Conservation (phyloP, 768 basidiomycete species). For the Psilocybe sp. region DNA sequence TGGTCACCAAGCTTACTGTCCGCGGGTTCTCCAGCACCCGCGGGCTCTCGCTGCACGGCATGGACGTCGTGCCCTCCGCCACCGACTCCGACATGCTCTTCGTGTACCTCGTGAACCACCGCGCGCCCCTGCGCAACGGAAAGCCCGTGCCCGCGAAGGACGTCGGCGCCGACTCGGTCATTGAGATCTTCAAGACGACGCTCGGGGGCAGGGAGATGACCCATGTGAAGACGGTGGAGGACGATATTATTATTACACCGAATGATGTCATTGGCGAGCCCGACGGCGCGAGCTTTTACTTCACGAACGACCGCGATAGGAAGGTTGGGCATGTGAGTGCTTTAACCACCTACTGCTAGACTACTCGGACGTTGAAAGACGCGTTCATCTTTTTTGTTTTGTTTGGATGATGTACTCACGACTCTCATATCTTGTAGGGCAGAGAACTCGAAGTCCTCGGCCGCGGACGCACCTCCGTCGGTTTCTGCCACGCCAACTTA, state of each 20-base stretch:
- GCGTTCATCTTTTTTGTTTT: no score
- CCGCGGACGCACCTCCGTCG: slow-evolving; percentile 45
- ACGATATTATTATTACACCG: slow-evolving; percentile 57
- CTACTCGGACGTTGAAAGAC: background rate
- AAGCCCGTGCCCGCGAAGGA: slow-evolving; percentile 24
- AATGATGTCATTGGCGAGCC: slow-evolving; percentile 70
- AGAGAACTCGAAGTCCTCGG: slow-evolving; percentile 31
- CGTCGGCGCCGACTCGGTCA: slow-evolving; percentile 67
- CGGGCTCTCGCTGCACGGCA: slow-evolving; percentile 59
- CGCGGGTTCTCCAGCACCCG: slow-evolving; percentile 34
- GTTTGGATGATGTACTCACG: no score
- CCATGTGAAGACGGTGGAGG: slow-evolving; percentile 57
- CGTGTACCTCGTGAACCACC: slow-evolving; percentile 73
- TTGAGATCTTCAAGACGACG: slow-evolving; percentile 66
- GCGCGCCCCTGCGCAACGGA: slow-evolving; percentile 40
- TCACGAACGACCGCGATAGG: slow-evolving; percentile 69
- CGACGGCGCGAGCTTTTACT: slow-evolving; percentile 63
- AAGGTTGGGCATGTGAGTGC: slow-evolving; percentile 53
- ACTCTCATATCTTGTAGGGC: slow-evolving; percentile 13
- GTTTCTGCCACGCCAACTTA: slow-evolving; percentile 57
- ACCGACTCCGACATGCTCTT: slow-evolving; percentile 48
- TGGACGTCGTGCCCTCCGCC: slow-evolving; percentile 62
- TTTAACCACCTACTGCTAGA: background rate
- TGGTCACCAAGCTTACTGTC: slow-evolving; percentile 44
- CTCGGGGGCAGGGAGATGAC: slow-evolving; percentile 40